Evolutionary conservation across 148 eudicot genomes (phyloP).

Genomic region (Amaranthus cruentus): DNA sequence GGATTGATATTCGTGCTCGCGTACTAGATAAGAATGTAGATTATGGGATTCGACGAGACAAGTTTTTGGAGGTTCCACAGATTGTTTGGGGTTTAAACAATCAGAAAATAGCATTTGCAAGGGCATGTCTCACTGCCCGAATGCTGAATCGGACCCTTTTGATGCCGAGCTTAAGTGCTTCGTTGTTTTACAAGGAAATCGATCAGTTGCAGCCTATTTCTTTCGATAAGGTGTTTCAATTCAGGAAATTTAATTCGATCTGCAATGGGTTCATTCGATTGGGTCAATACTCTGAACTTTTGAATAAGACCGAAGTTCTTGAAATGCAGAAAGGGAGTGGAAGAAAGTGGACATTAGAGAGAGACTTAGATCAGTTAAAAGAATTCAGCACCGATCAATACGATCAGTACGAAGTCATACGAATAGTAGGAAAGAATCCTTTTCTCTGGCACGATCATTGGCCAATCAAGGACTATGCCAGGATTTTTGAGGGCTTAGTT

Average conservation of each 20-base stretch:
- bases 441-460: constrained; percentile 99
- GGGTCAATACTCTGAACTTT: constrained; percentile 51
- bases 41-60: constrained; percentile 29
- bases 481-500: constrained; percentile 72
- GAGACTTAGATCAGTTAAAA: constrained; percentile 74
- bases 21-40: not conserved
- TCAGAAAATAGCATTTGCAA: constrained; percentile 91
- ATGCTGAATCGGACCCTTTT: constrained; percentile 71
- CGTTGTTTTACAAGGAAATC: constrained; percentile 86
- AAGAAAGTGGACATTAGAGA: constrained; percentile 74
- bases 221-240: constrained; percentile 77
- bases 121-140: constrained; percentile 87
- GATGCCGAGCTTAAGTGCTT: constrained; percentile 93
- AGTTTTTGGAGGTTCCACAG: constrained; percentile 88
- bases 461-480: constrained; percentile 84
- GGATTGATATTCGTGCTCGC: constrained; percentile 15
- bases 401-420: constrained; percentile 52
- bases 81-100: constrained; percentile 97
- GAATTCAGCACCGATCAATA: constrained; percentile 42
- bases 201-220: constrained; percentile 66
- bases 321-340: constrained; percentile 89
- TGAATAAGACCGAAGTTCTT: constrained; percentile 37
- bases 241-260: constrained; percentile 55
- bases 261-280: constrained; percentile 78
- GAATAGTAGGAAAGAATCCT: constrained; percentile 72